Conservation (phyloP, 805 yeast species). For the Yarrowia alimentaria region DNA sequence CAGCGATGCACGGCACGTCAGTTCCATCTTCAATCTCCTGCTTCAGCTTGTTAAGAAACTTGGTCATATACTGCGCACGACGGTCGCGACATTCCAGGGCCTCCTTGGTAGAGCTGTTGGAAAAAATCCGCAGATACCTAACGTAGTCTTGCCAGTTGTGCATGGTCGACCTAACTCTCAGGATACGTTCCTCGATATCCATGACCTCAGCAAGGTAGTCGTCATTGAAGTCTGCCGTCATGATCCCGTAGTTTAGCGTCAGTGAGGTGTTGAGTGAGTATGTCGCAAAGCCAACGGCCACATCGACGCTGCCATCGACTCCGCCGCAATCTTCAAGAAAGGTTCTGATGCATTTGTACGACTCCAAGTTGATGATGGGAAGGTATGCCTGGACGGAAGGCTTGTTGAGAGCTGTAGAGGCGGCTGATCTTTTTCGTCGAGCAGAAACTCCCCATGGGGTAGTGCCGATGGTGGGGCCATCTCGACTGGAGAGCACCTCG, state of each 20-base stretch:
- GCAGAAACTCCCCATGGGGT: conserved; percentile 47
- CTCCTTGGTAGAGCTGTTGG: conserved; percentile 36
- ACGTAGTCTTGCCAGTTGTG: conserved; percentile 44
- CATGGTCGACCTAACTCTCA: conserved; percentile 42
- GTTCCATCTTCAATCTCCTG: conserved; percentile 34
- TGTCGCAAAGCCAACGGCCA: conserved; percentile 41
- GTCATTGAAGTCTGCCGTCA: conserved; percentile 40
- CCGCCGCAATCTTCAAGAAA: conserved; percentile 32
- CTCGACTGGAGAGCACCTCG: conserved; percentile 50
- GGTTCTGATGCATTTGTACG: conserved; percentile 39
- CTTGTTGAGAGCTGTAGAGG: conserved; percentile 43
- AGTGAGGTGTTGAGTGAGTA: conserved; percentile 44
- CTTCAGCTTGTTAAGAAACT: conserved; percentile 37
- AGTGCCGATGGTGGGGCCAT: conserved; percentile 46
- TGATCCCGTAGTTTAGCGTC: conserved; percentile 44
- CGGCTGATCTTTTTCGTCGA: conserved; percentile 42
- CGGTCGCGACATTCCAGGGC: conserved; percentile 37
- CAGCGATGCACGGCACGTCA: conserved; percentile 41
- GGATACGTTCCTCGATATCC: conserved; percentile 38
- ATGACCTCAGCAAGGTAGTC: conserved; percentile 38
- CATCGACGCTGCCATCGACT: conserved; percentile 34
- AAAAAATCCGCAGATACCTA: conserved; percentile 41
- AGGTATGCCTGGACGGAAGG: conserved; percentile 42
- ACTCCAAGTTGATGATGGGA: conserved; percentile 41
- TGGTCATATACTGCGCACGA: conserved; percentile 40